phyloP scores from a whole-genome alignment of 2,329 filamentous ascomycete species.

The Thielaviopsis musarum region DNA sequence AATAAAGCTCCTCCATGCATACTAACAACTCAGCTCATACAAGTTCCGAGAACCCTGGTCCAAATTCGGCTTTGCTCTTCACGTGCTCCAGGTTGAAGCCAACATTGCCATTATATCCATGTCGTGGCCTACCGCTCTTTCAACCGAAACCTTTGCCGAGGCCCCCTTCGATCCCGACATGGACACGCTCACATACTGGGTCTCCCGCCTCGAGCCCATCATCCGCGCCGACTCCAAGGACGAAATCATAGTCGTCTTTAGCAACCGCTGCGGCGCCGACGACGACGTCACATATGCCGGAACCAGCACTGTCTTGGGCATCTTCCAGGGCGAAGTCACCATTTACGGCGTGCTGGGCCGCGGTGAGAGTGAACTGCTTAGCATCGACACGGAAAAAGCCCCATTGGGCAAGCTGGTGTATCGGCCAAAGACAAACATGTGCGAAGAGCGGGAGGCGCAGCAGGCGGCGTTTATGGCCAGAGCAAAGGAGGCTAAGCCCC shows the following conservation, averaged over 20 bases:
- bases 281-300: constrained; percentile 52
- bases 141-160: constrained; percentile 27
- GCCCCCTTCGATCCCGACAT: constrained; percentile 45
- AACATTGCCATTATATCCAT: constrained; percentile 54
- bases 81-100: constrained; percentile 37
- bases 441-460: background rate
- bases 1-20: background rate
- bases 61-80: constrained; percentile 24
- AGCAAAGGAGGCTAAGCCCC: background rate
- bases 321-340: constrained; percentile 45
- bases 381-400: constrained; percentile 41
- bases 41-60: constrained; percentile 13
- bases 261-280: constrained; percentile 54
- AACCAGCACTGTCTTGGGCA: constrained; percentile 52
- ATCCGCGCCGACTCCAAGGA: constrained; percentile 32
- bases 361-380: constrained; percentile 46
- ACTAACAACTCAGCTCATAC: constrained; percentile 12
- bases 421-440: constrained; percentile 15
- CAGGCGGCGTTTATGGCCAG: background rate
- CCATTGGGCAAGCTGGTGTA: constrained; percentile 30
- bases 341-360: constrained; percentile 56
- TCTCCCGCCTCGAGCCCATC: constrained; percentile 51
- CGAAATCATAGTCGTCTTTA: constrained; percentile 54
- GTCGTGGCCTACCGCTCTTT: constrained; percentile 55
- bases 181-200: constrained; percentile 60